Conservation (phyloP, 805 yeast species). For the Maudiozyma bulderi region DNA sequence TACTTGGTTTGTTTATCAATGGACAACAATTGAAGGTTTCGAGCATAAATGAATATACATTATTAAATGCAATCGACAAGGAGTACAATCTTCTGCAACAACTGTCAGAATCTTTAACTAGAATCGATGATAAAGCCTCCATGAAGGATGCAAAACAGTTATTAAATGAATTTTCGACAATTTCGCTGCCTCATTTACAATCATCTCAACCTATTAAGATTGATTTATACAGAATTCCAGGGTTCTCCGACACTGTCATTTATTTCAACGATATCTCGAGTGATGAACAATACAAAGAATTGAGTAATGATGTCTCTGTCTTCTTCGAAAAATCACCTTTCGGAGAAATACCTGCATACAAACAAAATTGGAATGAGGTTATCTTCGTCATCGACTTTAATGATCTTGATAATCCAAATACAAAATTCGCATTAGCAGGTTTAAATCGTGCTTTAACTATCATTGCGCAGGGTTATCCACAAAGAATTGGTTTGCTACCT, state of each 20-base stretch:
- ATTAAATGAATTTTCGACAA: conserved; percentile 14
- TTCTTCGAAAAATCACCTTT: conserved; percentile 39
- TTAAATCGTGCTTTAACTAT: conserved; percentile 41
- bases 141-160: conserved; percentile 10
- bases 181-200: conserved; percentile 17
- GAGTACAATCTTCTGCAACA: conserved; percentile 13
- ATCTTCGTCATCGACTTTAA: conserved; percentile 60
- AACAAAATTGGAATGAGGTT: conserved; percentile 66
- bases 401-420: conserved; percentile 18
- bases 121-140: conserved; percentile 19
- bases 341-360: conserved; percentile 59
- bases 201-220: conserved; percentile 25
- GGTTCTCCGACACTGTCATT: conserved; percentile 37
- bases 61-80: conserved; percentile 13
- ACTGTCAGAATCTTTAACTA: conserved; percentile 8
- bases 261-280: conserved; percentile 71
- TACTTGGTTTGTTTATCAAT: conserved; percentile 26
- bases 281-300: conserved; percentile 45
- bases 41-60: conserved; percentile 12
- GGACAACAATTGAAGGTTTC: conserved; percentile 25
- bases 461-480: conserved; percentile 51
- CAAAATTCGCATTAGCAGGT: conserved; percentile 36
- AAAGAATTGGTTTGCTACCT: conserved; percentile 80
- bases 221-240: conserved; percentile 25
- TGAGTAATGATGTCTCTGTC: conserved; percentile 33